These are phyloP conservation scores for Diaporthe sp. DNA, from an alignment of 2,329 filamentous ascomycete genomes.

Conservation along the genomic window DNA sequence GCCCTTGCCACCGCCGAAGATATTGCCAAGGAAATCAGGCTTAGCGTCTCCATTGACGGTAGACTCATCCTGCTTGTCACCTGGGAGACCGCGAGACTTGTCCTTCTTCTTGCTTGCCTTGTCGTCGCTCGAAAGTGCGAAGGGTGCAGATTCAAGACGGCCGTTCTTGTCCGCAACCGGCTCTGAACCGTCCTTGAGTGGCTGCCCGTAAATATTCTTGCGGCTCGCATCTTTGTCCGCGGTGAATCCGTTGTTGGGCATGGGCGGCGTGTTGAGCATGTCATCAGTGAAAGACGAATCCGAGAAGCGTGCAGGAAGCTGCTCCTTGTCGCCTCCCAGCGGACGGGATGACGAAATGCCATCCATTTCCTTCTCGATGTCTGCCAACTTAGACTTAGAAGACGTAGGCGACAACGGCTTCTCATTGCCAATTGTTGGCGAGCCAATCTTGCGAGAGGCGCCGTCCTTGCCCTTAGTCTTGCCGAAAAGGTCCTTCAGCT, in stretches of 20 bases:
- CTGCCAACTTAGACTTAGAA: constrained; percentile 1
- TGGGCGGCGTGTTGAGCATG: constrained; percentile 10
- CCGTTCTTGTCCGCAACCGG: background rate
- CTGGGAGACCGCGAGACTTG: background rate
- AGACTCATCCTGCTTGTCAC: background rate
- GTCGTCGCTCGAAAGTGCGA: background rate
- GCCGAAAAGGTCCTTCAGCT: background rate
- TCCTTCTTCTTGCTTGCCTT: constrained; percentile 29
- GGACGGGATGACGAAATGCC: background rate
- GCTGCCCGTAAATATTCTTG: background rate
- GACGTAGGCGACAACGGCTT: background rate
- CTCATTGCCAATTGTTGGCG: background rate
- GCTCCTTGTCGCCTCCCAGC: background rate
- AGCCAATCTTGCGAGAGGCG: background rate
- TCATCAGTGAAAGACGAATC: background rate
- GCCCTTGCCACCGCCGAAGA: constrained; percentile 16
- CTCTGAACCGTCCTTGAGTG: background rate
- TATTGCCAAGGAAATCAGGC: background rate
- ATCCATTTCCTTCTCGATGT: constrained; percentile 10
- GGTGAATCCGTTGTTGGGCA: background rate
- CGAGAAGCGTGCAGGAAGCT: background rate
- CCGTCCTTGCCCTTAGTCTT: constrained; percentile 24
- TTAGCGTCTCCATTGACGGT: background rate
- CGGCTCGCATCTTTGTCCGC: background rate
- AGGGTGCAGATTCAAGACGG: background rate